A percentile compares a stretch with the other conserved stretches of the same genome.
phyloP scores from a whole-genome alignment of 2,329 filamentous ascomycete species.

The Pseudogymnoascus sp. region DNA sequence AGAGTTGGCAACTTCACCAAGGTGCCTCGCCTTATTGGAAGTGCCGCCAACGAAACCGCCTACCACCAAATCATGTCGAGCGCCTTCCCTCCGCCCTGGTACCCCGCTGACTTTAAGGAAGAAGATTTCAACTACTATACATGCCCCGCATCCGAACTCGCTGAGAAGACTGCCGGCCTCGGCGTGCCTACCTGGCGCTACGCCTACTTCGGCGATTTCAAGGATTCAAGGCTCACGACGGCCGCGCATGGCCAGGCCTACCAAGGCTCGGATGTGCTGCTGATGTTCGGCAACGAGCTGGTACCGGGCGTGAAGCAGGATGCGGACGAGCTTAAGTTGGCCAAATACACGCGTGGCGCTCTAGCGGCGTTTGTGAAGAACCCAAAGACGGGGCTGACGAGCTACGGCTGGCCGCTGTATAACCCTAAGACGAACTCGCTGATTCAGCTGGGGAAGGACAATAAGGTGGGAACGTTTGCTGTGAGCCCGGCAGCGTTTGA shows the following conservation, averaged over 20 bases:
- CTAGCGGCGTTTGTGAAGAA: constrained; percentile 36
- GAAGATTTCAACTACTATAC: constrained; percentile 25
- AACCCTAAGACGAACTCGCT: constrained; percentile 20
- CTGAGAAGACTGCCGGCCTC: constrained; percentile 22
- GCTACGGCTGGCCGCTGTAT: constrained; percentile 28
- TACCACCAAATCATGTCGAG: neutral
- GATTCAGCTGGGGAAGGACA: constrained; percentile 24
- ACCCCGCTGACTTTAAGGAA: too few species aligned
- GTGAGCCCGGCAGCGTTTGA: neutral
- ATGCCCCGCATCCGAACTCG: constrained; percentile 27
- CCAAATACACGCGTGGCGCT: constrained; percentile 31
- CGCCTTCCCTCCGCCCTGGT: neutral
- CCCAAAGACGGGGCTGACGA: constrained; percentile 28
- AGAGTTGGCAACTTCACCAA: constrained; percentile 5
- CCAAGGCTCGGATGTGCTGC: constrained; percentile 29
- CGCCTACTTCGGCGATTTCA: constrained; percentile 32
- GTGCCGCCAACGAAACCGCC: constrained; percentile 12
- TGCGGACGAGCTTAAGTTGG: constrained; percentile 25
- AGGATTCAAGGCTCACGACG: constrained; percentile 26
- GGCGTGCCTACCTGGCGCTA: constrained; percentile 33
- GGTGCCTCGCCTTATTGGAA: constrained; percentile 15
- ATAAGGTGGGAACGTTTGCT: constrained; percentile 21
- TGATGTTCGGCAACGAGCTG: constrained; percentile 29
- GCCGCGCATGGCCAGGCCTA: constrained; percentile 29
- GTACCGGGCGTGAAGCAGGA: constrained; percentile 19